phyloP scores from a whole-genome alignment of 129 eudicot genomes.

The Tagetes erecta region DNA sequence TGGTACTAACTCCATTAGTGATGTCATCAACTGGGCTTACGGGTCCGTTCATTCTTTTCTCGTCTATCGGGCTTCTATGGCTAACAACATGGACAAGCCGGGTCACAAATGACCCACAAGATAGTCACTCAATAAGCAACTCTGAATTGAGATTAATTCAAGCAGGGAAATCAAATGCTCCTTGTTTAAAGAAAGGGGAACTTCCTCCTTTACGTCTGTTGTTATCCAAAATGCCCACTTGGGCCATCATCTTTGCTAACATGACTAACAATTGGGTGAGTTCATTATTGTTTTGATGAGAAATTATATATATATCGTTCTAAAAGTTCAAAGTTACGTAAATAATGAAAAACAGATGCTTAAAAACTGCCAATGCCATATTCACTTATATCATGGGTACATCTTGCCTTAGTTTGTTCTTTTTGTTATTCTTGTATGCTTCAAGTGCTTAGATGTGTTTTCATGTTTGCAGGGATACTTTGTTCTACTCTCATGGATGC shows the following conservation, averaged over 20 bases:
- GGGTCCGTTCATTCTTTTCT: slow-evolving; percentile 85
- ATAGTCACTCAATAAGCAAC: slow-evolving; percentile 55
- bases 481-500: slow-evolving; percentile 99
- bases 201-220: slow-evolving; percentile 62
- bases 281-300: not conserved
- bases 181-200: slow-evolving; percentile 49
- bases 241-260: slow-evolving; percentile 94
- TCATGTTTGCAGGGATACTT: slow-evolving; percentile 82
- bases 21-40: slow-evolving; percentile 76
- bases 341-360: not conserved
- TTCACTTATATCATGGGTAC: not conserved
- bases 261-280: slow-evolving; percentile 93
- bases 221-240: slow-evolving; percentile 78
- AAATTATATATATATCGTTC: not conserved
- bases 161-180: slow-evolving; percentile 68
- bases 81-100: slow-evolving; percentile 59
- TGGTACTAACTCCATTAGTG: slow-evolving; percentile 63
- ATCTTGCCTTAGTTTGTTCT: not conserved
- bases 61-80: slow-evolving; percentile 88
- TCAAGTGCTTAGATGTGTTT: slow-evolving; percentile 12
- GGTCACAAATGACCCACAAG: slow-evolving; percentile 78
- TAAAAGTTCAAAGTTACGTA: not conserved
- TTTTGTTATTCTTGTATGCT: not conserved
- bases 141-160: slow-evolving; percentile 73
- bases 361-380: not conserved